Base-by-base conservation (phyloP, 441 rosid species). In the Theobroma grandiflorum region DNA sequence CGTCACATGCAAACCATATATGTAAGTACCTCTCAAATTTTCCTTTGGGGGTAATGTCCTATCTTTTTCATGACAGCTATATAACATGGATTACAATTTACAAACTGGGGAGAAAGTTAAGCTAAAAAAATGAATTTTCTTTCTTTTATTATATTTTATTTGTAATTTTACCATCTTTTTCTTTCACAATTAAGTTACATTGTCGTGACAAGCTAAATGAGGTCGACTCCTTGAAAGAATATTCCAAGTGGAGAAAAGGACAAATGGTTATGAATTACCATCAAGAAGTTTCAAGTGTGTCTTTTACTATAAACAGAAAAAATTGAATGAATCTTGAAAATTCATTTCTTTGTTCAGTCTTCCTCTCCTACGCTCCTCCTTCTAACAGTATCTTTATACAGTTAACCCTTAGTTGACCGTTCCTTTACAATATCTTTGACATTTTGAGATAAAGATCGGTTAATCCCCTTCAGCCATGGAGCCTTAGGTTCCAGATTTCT, bases 21-120 rank as follows among this genome's bases (percentile, higher is more conserved):
- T 20, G 11, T 22, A 22, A 26, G 61, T 49, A 47, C 50, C 45
- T 78, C 79, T 55, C 81, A 79, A 57, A 72, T 43, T 52, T 68
- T 61, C 18, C 45, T 61, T 75, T 71, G 67, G 6, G 42, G 40
- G 66, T 47, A 26, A 57, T 63, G 81, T 64, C 84, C 81, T 66
- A 79, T 80, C 89, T 63, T 78, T 80, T 35, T 78, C 83, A 75
- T 16, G 75, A 78, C 83, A 84, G 82, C 84, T 76, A 77, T 77
- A 35, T 37, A 1, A 10, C 45, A 49, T 50, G 45, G 11, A 49
- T 71, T 11, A 50, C 40, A 49, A 42, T 38, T 40, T 67, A 45
- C 22, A 8, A 43, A 14, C 22, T 69, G 1, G 22, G 31, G 74
- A 31, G 42, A 70, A 70, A 31, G 3, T 33, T 31, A 70, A 3